Evolutionary conservation across 2,329 filamentous ascomycete genomes (phyloP).

Genomic region (Aspergillus costaricaensis): DNA sequence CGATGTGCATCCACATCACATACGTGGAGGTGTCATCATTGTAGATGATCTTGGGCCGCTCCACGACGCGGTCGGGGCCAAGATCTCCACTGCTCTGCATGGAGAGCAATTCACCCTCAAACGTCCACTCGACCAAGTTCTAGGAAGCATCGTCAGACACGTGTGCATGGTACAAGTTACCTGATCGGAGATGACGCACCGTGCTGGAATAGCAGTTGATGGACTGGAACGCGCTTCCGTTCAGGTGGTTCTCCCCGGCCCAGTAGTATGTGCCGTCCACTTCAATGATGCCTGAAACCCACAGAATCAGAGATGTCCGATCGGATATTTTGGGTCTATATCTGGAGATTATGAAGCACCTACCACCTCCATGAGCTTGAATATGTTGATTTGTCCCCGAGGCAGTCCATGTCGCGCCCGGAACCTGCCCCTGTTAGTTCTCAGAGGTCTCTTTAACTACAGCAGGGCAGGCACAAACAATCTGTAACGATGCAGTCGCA

Average conservation of each 20-base stretch:
- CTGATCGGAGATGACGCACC: constrained; percentile 12
- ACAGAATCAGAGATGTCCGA: not conserved
- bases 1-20: constrained; percentile 71
- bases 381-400: constrained; percentile 55
- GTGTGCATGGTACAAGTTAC: not conserved
- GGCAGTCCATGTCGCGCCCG: constrained; percentile 52
- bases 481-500: constrained; percentile 10
- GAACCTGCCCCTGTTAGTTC: constrained; percentile 26
- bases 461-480: not conserved
- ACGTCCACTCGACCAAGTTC: constrained; percentile 65
- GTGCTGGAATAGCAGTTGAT: constrained; percentile 68
- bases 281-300: constrained; percentile 50
- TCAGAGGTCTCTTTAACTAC: too few species aligned
- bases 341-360: not conserved
- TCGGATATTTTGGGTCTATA: too few species aligned
- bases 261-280: constrained; percentile 64
- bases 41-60: constrained; percentile 69
- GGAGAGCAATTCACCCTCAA: constrained; percentile 61
- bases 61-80: constrained; percentile 63
- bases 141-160: not conserved
- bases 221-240: constrained; percentile 63
- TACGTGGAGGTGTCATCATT: constrained; percentile 65
- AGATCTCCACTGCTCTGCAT: constrained; percentile 57
- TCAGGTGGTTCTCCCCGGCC: constrained; percentile 69
- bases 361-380: constrained; percentile 66